Evolutionary conservation across 495 filamentous ascomycete species (phyloP), one percentile per base, ranked within the genome.

Genomic region (Acidomyces sp.): DNA sequence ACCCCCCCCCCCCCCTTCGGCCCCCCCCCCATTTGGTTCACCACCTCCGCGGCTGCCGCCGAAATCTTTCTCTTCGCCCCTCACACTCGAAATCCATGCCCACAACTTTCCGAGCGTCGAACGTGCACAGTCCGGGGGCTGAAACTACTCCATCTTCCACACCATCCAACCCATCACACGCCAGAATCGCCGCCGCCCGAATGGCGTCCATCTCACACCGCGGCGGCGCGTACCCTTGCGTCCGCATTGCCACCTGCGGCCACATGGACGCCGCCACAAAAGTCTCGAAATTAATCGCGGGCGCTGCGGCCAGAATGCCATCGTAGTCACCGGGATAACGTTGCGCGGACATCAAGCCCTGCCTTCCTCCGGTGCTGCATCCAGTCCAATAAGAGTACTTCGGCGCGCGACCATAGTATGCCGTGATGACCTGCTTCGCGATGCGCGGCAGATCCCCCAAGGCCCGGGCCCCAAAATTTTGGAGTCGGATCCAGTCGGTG

Each of bases 121-220:
- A 65, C 21, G 34, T n/a, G 50, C 63, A 67, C 1, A 45, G 42
- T 1, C 52, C 50, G 10, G 61, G 59, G 13, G 61, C 57, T 11
- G 45, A 37, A 34, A 67, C 53, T 6, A 67, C 28, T 31, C 61
- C 61, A 43, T 67, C 63, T 27, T 39, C 43, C 18, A 58, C 53
- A 12, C 63, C 63, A 51, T 65, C 63, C 7, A 63, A 41, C 42
- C 38, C 29, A 46, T 67, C 63, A 45, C 63, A 67, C 13, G 41
- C 49, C 19, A 45, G 43, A 4, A 65, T 41, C 13, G 48, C 53
- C 16, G 50, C 56, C 13, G 37, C 12, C 15, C 13, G 35, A 39
- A 63, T 57, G 10, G 32, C 43, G 5, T 55, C 41, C 15, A 55
- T 34, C 39, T 55, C 58, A 34, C 55, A 59, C 3, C 28, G 20